Evolutionary conservation across 306 rosid genomes (phyloP).

Genomic region (Delonix regia): DNA sequence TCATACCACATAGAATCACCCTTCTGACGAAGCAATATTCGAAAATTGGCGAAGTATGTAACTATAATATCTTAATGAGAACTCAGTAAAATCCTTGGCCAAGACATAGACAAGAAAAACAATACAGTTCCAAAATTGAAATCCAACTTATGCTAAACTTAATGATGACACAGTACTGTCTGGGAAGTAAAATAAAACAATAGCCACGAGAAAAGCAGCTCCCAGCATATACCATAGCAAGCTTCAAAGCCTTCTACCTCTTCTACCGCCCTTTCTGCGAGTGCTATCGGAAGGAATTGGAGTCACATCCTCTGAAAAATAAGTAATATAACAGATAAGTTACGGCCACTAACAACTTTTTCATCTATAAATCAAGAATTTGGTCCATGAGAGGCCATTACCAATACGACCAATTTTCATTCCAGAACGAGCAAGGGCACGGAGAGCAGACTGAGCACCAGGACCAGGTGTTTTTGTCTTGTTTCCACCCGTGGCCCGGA

Average conservation of each 20-base stretch:
- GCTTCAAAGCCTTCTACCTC: conserved; percentile 80
- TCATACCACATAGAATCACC: neutral
- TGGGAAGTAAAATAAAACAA: conserved; percentile 25
- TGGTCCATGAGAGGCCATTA: conserved; percentile 6
- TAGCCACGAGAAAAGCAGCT: conserved; percentile 1
- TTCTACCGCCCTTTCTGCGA: conserved; percentile 92
- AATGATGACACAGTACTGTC: conserved; percentile 22
- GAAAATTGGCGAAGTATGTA: neutral
- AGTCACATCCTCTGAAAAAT: conserved; percentile 85
- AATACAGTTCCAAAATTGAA: conserved; percentile 33
- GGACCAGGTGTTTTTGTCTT: conserved; percentile 93
- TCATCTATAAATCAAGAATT: neutral
- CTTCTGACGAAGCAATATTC: neutral
- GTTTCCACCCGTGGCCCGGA: conserved; percentile 91
- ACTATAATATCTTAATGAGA: conserved; percentile 2
- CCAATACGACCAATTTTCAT: conserved; percentile 98
- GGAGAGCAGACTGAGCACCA: conserved; percentile 92
- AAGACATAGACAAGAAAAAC: conserved; percentile 27
- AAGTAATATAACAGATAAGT: neutral
- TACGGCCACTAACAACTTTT: neutral
- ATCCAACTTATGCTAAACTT: conserved; percentile 39
- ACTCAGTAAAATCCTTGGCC: conserved; percentile 16
- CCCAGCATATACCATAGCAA: conserved; percentile 14
- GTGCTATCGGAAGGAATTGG: conserved; percentile 94
- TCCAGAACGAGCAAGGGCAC: conserved; percentile 92